Conservation (phyloP, 2,329 filamentous ascomycete species). For the Lecanosticta acicola region DNA sequence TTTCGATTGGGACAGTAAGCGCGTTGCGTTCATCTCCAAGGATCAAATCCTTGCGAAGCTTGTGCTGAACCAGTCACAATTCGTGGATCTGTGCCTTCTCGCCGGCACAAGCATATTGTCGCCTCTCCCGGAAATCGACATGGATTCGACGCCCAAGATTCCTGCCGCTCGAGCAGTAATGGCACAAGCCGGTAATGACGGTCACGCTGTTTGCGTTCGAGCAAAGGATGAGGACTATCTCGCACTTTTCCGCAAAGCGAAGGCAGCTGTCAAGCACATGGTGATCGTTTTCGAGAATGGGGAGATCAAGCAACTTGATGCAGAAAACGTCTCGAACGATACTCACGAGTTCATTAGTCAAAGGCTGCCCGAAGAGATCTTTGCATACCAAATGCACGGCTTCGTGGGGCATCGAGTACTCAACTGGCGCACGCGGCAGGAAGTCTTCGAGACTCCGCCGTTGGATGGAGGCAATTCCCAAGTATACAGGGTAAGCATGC, state of each 20-base stretch:
- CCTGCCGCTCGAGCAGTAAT: constrained; percentile 74
- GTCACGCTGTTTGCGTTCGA: constrained; percentile 64
- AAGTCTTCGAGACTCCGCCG: constrained; percentile 74
- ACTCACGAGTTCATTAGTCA: constrained; percentile 88
- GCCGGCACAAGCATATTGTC: constrained; percentile 68
- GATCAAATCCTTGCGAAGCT: constrained; percentile 56
- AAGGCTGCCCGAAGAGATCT: constrained; percentile 80
- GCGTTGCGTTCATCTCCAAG: constrained; percentile 60
- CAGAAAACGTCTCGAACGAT: constrained; percentile 69
- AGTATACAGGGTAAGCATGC: constrained; percentile 52
- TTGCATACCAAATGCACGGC: constrained; percentile 81
- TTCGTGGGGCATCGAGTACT: constrained; percentile 73
- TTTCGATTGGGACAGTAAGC: constrained; percentile 61
- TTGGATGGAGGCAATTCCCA: constrained; percentile 74
- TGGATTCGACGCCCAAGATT: constrained; percentile 48
- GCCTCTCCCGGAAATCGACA: constrained; percentile 57
- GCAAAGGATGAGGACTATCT: constrained; percentile 82
- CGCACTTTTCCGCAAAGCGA: constrained; percentile 79
- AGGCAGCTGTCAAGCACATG: constrained; percentile 81
- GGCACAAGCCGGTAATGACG: constrained; percentile 58
- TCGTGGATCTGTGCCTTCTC: constrained; percentile 58
- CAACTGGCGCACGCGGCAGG: constrained; percentile 73
- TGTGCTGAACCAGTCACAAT: constrained; percentile 63
- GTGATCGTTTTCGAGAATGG: constrained; percentile 75
- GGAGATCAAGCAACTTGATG: constrained; percentile 67